These are phyloP conservation scores for Colletotrichum trifolii DNA, from an alignment of 2,329 filamentous ascomycete genomes.

Conservation along the genomic window DNA sequence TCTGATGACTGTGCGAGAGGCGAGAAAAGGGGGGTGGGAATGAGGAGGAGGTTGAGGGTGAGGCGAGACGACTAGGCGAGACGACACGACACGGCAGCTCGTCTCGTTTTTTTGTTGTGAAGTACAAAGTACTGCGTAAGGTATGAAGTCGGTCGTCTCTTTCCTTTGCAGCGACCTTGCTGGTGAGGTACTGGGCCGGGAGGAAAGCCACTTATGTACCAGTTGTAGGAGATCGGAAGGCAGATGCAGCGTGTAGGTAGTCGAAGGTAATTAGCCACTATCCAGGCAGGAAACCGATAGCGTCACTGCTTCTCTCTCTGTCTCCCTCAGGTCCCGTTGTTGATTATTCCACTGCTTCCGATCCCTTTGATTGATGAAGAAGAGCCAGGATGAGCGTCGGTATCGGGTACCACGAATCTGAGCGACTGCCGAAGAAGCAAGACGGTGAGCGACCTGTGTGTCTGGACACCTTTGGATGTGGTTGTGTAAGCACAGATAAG, in stretches of 20 bases:
- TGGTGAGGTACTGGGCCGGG: slow-evolving; percentile 22
- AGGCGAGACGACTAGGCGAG: too few relatives aligned
- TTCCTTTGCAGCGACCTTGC: slow-evolving; percentile 16
- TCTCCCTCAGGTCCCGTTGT: slow-evolving; percentile 1
- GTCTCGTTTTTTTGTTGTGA: too few relatives aligned
- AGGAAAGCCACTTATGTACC: slow-evolving; percentile 35
- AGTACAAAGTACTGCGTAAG: too few relatives aligned
- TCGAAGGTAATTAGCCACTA: neutral
- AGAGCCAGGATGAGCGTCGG: slow-evolving; percentile 18
- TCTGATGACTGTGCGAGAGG: slow-evolving; percentile 21
- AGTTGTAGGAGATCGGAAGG: slow-evolving; percentile 17
- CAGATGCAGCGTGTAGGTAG: neutral
- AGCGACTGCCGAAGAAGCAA: too few relatives aligned
- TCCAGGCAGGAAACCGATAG: slow-evolving; percentile 30
- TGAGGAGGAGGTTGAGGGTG: neutral
- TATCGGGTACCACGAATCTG: neutral
- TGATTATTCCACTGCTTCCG: neutral
- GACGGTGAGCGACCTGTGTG: too few relatives aligned
- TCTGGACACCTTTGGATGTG: too few relatives aligned
- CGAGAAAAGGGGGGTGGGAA: slow-evolving; percentile 1
- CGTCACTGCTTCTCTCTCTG: slow-evolving; percentile 26
- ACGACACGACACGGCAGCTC: too few relatives aligned
- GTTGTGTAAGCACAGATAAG: too few relatives aligned
- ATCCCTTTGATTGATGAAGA: too few relatives aligned
- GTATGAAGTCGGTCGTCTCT: too few relatives aligned